phyloP scores from a whole-genome alignment of 192 early-diverging fungal genomes.

The Linnemannia hyalina region DNA sequence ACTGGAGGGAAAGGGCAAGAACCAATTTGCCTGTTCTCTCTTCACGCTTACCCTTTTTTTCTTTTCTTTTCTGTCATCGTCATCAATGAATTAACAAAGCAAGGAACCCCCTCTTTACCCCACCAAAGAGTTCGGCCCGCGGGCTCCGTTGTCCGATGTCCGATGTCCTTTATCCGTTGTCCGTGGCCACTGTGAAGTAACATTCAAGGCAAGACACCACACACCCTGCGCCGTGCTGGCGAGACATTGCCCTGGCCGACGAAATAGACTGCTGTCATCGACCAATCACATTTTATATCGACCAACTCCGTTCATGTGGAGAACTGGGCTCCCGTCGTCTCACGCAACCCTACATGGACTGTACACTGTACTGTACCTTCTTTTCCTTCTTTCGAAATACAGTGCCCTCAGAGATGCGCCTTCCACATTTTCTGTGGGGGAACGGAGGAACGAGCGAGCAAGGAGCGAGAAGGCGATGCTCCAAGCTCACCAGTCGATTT shows the following conservation, averaged over 20 bases:
- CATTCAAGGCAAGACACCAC: background rate
- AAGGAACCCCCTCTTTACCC: background rate
- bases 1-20: background rate
- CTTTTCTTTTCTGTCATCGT: background rate
- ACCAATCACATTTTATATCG: slow-evolving; percentile 25
- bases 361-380: background rate
- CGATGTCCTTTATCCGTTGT: background rate
- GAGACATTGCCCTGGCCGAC: slow-evolving; percentile 16
- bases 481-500: no score
- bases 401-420: no score
- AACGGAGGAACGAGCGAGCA: no score
- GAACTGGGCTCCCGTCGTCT: background rate
- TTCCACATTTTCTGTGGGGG: no score
- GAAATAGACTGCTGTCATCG: background rate
- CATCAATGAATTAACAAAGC: background rate
- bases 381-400: background rate
- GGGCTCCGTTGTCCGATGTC: background rate
- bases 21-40: background rate
- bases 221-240: background rate
- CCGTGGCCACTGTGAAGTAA: background rate
- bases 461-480: no score
- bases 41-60: background rate
- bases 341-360: background rate
- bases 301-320: background rate
- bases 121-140: slow-evolving; percentile 1